A percentile compares a stretch with the other conserved stretches of the same genome.
These are phyloP conservation scores for Meira miltonrushii DNA, from an alignment of 1,284 basidiomycete genomes.

Conservation along the genomic window DNA sequence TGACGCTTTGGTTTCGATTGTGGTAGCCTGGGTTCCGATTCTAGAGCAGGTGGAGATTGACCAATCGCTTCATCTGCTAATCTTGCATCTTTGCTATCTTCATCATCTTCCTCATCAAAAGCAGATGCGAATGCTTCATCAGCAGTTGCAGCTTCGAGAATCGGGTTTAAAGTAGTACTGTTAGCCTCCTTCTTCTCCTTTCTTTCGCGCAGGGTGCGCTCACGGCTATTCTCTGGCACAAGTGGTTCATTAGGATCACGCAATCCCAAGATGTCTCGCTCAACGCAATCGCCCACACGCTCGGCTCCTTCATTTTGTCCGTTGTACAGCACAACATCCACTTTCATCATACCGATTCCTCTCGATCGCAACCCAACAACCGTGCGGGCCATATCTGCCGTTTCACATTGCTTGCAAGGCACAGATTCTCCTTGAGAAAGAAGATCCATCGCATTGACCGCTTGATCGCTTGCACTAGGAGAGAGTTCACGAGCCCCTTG, in stretches of 20 bases:
- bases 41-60: background rate
- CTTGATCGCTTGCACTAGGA: slow-evolving; percentile 21
- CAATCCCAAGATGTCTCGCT: slow-evolving; percentile 46
- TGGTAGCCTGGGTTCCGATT: background rate
- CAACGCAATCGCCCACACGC: slow-evolving; percentile 59
- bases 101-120: slow-evolving; percentile 8
- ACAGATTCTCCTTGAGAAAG: slow-evolving; percentile 62
- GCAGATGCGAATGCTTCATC: slow-evolving; percentile 13
- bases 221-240: slow-evolving; percentile 41
- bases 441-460: slow-evolving; percentile 28
- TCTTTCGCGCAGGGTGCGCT: slow-evolving; percentile 34
- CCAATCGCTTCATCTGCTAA: background rate
- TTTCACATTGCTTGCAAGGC: slow-evolving; percentile 72
- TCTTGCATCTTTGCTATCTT: background rate
- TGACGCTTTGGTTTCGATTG: slow-evolving; percentile 13
- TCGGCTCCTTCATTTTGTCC: slow-evolving; percentile 80
- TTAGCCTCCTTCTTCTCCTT: slow-evolving; percentile 14
- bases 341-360: slow-evolving; percentile 73
- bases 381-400: slow-evolving; percentile 66
- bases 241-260: slow-evolving; percentile 44
- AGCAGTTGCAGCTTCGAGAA: slow-evolving; percentile 11
- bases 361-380: slow-evolving; percentile 73
- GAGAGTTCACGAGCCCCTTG: background rate
- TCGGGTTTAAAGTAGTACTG: slow-evolving; percentile 3
- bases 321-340: slow-evolving; percentile 85